These are phyloP conservation scores for Tricholoma sp. DNA, from an alignment of 768 basidiomycete species.

Conservation along the genomic window DNA sequence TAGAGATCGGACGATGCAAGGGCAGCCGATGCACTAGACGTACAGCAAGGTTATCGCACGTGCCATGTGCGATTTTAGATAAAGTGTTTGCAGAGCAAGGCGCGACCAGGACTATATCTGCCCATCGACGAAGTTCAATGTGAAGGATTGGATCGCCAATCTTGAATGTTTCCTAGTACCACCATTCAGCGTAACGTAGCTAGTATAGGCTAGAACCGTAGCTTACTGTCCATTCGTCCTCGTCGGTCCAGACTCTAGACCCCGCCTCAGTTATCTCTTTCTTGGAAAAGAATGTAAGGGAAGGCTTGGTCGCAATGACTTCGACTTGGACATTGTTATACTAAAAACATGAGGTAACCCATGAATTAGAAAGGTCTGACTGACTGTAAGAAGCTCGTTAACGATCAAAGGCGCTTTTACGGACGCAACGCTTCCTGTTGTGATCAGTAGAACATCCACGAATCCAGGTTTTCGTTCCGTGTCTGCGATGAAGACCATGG, in stretches of 20 bases:
- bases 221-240: slow-evolving; percentile 89
- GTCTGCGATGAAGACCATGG: slow-evolving; percentile 34
- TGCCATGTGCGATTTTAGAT: slow-evolving; percentile 83
- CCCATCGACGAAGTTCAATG: slow-evolving; percentile 93
- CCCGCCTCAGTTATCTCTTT: slow-evolving; percentile 45
- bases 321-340: slow-evolving; percentile 72
- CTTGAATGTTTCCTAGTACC: slow-evolving; percentile 55
- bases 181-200: background rate
- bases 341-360: slow-evolving; percentile 34
- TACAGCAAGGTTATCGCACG: slow-evolving; percentile 90
- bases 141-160: slow-evolving; percentile 93
- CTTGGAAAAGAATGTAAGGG: slow-evolving; percentile 70
- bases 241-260: slow-evolving; percentile 79
- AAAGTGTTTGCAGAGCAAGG: slow-evolving; percentile 98
- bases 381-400: slow-evolving; percentile 56
- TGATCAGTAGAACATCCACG: slow-evolving; percentile 75
- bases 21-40: slow-evolving; percentile 11
- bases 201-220: background rate
- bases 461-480: slow-evolving; percentile 35
- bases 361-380: slow-evolving; percentile 9
- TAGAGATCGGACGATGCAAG: background rate
- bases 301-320: slow-evolving; percentile 76
- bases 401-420: slow-evolving; percentile 92
- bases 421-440: slow-evolving; percentile 94
- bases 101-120: slow-evolving; percentile 90